Conservation (phyloP, 805 yeast species). For the Pichia manshurica region DNA sequence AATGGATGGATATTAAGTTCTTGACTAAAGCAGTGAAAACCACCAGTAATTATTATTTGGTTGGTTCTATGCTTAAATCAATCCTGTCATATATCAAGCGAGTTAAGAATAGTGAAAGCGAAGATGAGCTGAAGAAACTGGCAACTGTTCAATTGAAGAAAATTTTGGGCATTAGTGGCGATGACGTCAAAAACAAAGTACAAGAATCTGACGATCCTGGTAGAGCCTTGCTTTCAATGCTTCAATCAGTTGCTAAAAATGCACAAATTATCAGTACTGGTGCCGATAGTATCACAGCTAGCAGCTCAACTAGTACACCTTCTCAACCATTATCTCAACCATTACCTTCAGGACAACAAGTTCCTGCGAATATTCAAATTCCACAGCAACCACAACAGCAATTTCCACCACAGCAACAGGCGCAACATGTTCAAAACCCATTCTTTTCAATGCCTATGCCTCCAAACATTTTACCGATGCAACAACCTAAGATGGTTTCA, state of each 20-base stretch:
- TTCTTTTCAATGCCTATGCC: slow-evolving; percentile 11
- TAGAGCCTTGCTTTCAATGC: slow-evolving; percentile 63
- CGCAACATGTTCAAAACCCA: slow-evolving; percentile 14
- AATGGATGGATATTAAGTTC: slow-evolving; percentile 65
- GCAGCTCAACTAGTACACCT: background rate
- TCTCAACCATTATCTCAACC: too few relatives aligned
- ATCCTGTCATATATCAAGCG: slow-evolving; percentile 50
- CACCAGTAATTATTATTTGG: slow-evolving; percentile 36
- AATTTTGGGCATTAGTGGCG: slow-evolving; percentile 51
- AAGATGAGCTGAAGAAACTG: slow-evolving; percentile 51
- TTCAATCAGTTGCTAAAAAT: slow-evolving; percentile 41
- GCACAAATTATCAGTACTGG: slow-evolving; percentile 14
- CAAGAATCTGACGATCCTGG: slow-evolving; percentile 54
- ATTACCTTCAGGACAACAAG: background rate
- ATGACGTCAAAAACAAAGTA: slow-evolving; percentile 22
- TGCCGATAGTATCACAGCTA: background rate
- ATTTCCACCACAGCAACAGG: slow-evolving; percentile 11
- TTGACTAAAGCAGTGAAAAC: slow-evolving; percentile 33
- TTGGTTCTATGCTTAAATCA: slow-evolving; percentile 46
- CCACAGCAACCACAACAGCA: slow-evolving; percentile 1
- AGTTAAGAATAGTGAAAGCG: slow-evolving; percentile 43
- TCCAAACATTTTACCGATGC: slow-evolving; percentile 10
- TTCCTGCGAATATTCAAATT: background rate
- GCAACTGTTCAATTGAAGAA: slow-evolving; percentile 64
- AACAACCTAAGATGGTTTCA: slow-evolving; percentile 9